phyloP scores from a whole-genome alignment of 164 flowering plant genomes.

The Aristolochia californica region DNA sequence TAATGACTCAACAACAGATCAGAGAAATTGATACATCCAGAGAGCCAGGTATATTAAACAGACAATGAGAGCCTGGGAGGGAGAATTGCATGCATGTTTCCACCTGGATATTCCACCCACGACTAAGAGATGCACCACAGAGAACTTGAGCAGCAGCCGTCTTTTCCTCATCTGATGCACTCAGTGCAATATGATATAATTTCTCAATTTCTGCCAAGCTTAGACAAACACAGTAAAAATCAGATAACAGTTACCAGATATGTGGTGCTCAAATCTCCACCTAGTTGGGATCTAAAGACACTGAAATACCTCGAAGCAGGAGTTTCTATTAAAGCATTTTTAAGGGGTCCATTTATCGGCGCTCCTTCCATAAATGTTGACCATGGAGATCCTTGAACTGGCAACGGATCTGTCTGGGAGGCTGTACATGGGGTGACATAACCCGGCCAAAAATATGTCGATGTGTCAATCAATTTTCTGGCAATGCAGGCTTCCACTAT shows the following conservation, averaged over 20 bases:
- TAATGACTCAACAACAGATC: no score
- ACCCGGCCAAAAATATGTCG: slow-evolving; percentile 82
- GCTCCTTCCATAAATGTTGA: slow-evolving; percentile 73
- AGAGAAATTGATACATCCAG: background rate
- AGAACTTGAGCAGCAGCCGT: slow-evolving; percentile 57
- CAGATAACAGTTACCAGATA: background rate
- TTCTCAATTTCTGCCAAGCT: slow-evolving; percentile 63
- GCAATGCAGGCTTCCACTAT: slow-evolving; percentile 97
- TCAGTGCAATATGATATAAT: slow-evolving; percentile 50
- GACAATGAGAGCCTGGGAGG: background rate
- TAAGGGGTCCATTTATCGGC: slow-evolving; percentile 38
- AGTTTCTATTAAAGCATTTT: slow-evolving; percentile 41
- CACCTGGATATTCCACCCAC: slow-evolving; percentile 81
- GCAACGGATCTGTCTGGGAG: slow-evolving; percentile 32
- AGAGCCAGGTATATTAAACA: background rate
- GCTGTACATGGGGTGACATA: slow-evolving; percentile 44
- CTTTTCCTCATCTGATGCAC: slow-evolving; percentile 54
- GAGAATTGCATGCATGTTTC: background rate
- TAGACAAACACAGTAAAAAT: slow-evolving; percentile 13
- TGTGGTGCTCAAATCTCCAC: background rate
- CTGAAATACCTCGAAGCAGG: slow-evolving; percentile 79
- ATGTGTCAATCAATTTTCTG: slow-evolving; percentile 66
- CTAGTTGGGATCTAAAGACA: background rate
- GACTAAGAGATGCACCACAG: slow-evolving; percentile 61
- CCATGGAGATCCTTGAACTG: slow-evolving; percentile 66